A percentile compares a stretch with the other conserved stretches of the same genome.
These are phyloP conservation scores for Nemania serpens DNA, from an alignment of 2,329 filamentous ascomycete genomes.

Conservation along the genomic window DNA sequence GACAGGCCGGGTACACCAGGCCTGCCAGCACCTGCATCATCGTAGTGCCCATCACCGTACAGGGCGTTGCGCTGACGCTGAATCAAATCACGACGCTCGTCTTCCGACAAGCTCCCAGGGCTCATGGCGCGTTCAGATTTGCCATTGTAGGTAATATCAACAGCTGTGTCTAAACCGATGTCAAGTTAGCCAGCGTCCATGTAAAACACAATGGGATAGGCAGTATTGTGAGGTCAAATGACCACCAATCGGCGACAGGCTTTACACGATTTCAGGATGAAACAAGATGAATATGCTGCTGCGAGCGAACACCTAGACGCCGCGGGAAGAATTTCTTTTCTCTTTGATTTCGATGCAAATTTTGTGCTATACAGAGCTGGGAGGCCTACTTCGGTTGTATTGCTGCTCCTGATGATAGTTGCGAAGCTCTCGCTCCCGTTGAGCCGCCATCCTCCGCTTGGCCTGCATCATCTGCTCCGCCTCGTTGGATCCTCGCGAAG, in stretches of 20 bases:
- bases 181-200: slow-evolving; percentile 43
- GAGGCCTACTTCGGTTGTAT: slow-evolving; percentile 98
- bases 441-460: slow-evolving; percentile 98
- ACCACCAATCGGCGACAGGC: slow-evolving; percentile 30
- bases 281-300: slow-evolving; percentile 34
- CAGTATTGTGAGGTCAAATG: slow-evolving; percentile 32
- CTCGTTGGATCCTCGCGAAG: slow-evolving; percentile 81
- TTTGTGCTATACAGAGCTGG: slow-evolving; percentile 72
- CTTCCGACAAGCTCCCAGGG: slow-evolving; percentile 85
- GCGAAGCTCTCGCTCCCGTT: slow-evolving; percentile 97
- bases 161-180: slow-evolving; percentile 54
- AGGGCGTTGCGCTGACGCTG: slow-evolving; percentile 93
- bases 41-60: slow-evolving; percentile 77
- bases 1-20: slow-evolving; percentile 69
- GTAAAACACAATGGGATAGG: slow-evolving; percentile 24
- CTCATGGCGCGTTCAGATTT: slow-evolving; percentile 89
- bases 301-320: slow-evolving; percentile 35
- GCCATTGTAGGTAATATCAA: slow-evolving; percentile 54
- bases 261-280: slow-evolving; percentile 40
- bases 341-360: slow-evolving; percentile 46
- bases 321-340: slow-evolving; percentile 44
- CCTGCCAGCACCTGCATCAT: slow-evolving; percentile 68
- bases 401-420: slow-evolving; percentile 99
- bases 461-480: slow-evolving; percentile 99
- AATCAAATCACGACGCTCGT: slow-evolving; percentile 94